Conservation (phyloP, 2,329 filamentous ascomycete species). For the Graphiopsis chlorocephala region DNA sequence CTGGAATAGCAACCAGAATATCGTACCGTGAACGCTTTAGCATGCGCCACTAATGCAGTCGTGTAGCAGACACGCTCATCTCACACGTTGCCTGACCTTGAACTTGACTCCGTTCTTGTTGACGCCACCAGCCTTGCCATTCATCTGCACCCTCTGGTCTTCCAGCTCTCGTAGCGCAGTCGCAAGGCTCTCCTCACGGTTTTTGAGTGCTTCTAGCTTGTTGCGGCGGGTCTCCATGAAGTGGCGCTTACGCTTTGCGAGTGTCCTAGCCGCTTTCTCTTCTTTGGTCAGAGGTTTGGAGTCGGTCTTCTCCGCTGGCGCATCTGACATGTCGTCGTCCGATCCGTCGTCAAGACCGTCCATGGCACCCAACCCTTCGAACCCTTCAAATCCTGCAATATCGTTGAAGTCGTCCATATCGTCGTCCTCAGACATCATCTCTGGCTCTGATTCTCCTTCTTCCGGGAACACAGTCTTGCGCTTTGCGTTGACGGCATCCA, state of each 20-base stretch:
- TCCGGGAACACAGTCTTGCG: constrained; percentile 41
- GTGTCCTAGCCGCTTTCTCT: constrained; percentile 47
- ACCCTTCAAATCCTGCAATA: constrained; percentile 20
- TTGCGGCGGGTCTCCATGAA: constrained; percentile 48
- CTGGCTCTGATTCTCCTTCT: constrained; percentile 32
- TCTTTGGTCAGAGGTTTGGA: constrained; percentile 28
- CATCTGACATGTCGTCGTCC: constrained; percentile 23
- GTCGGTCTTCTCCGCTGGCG: constrained; percentile 7
- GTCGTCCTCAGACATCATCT: constrained; percentile 6
- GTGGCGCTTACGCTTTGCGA: constrained; percentile 50
- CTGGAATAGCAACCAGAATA: not conserved
- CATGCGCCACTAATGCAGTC: not conserved
- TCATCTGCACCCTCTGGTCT: constrained; percentile 60
- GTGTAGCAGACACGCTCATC: constrained; percentile 34
- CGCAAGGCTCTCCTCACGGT: constrained; percentile 54
- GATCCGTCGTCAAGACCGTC: constrained; percentile 21
- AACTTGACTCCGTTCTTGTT: constrained; percentile 65
- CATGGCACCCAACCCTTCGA: constrained; percentile 25
- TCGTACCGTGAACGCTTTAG: not conserved
- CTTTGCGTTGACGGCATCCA: constrained; percentile 25
- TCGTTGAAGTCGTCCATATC: constrained; percentile 22
- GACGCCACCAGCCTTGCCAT: constrained; percentile 56
- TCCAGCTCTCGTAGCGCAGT: constrained; percentile 57
- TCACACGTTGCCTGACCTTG: constrained; percentile 62
- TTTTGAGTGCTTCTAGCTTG: constrained; percentile 52